These are phyloP conservation scores for Prunus padus DNA, from an alignment of 306 rosid species.

Conservation along the genomic window DNA sequence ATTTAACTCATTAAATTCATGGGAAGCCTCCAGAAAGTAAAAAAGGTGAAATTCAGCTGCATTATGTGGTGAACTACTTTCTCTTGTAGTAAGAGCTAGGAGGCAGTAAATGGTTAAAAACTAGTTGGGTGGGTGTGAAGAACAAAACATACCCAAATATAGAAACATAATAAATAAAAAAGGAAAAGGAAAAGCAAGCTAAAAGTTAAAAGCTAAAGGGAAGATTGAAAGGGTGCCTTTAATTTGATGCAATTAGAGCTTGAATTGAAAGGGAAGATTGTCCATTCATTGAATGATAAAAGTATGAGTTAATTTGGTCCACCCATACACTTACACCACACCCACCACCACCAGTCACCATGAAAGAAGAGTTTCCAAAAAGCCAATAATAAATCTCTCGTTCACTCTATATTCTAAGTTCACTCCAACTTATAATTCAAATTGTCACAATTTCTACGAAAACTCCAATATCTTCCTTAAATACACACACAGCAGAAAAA, in stretches of 20 bases:
- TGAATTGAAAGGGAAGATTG: not conserved
- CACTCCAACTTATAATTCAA: too few species aligned
- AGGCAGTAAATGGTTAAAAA: too few species aligned
- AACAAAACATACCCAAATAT: not conserved
- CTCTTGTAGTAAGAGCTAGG: too few species aligned
- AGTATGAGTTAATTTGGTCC: not conserved
- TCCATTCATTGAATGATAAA: not conserved
- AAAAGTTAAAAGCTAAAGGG: not conserved
- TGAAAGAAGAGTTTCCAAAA: conserved; percentile 9
- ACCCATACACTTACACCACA: not conserved
- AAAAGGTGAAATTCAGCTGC: not conserved
- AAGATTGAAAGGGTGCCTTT: not conserved
- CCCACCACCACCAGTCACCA: not conserved
- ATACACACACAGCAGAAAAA: too few species aligned
- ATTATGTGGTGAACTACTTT: too few species aligned
- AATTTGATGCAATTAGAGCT: not conserved
- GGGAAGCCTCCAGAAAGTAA: too few species aligned
- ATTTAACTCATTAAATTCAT: too few species aligned
- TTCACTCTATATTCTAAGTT: too few species aligned
- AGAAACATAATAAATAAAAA: not conserved
- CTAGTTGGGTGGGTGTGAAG: not conserved
- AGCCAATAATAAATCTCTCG: conserved; percentile 5
- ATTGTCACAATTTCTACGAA: too few species aligned
- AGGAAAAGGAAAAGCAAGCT: not conserved
- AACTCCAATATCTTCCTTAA: too few species aligned